Evolutionary conservation across 2,329 filamentous ascomycete species (phyloP).

Genomic region (Colletotrichum sp.): DNA sequence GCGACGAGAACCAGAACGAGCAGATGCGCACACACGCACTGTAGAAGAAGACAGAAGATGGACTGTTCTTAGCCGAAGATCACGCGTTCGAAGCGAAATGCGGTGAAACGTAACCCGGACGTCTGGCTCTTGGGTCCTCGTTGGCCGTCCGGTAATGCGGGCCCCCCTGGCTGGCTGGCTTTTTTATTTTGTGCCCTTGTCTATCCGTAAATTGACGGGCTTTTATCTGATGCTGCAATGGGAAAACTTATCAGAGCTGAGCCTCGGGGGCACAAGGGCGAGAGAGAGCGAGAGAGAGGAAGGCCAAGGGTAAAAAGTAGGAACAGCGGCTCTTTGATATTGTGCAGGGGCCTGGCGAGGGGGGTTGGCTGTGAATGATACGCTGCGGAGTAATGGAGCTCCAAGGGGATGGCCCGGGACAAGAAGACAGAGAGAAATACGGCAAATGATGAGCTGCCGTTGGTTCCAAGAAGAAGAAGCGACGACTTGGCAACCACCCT

Average conservation of each 20-base stretch:
- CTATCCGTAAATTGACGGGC: background rate
- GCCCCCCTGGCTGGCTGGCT: background rate
- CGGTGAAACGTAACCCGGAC: conserved; percentile 10
- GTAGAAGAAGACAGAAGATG: background rate
- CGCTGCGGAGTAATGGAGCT: conserved; percentile 4
- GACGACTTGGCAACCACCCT: background rate
- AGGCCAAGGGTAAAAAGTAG: background rate
- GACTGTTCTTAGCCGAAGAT: background rate
- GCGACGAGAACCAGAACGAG: background rate
- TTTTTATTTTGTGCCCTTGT: background rate
- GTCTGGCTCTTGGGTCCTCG: conserved; percentile 4
- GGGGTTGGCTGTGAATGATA: background rate
- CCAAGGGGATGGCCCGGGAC: background rate
- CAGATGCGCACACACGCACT: background rate
- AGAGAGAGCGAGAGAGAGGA: background rate
- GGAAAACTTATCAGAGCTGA: background rate
- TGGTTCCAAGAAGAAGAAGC: background rate
- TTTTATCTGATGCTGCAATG: background rate
- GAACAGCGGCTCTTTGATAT: background rate
- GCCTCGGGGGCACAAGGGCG: background rate
- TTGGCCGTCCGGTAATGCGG: background rate
- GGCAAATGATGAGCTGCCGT: background rate
- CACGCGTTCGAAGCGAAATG: conserved; percentile 7
- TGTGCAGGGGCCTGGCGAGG: background rate
- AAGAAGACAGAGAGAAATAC: background rate